Conservation (phyloP, 2,329 filamentous ascomycete genomes). For the Stachybotrys echinatus region DNA sequence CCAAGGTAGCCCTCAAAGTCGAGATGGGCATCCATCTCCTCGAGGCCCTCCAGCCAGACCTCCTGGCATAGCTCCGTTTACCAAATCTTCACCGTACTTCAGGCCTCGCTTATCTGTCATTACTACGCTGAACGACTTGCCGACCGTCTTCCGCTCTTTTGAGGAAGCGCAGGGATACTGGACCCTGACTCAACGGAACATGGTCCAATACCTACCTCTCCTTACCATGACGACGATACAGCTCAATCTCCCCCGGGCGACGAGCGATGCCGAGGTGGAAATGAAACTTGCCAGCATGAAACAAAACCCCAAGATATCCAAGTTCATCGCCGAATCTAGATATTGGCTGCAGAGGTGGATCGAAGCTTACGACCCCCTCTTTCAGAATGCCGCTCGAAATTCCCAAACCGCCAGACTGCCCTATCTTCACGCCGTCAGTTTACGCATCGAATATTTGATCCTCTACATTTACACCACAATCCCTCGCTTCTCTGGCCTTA, state of each 20-base stretch:
- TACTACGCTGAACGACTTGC: constrained; percentile 25
- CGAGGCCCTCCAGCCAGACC: constrained; percentile 14
- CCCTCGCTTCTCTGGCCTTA: constrained; percentile 29
- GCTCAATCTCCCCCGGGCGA: constrained; percentile 20
- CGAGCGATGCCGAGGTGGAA: constrained; percentile 19
- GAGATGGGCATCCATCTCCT: constrained; percentile 11
- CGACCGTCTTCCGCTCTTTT: constrained; percentile 21
- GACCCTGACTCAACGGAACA: constrained; percentile 28
- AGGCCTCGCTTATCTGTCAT: constrained; percentile 23
- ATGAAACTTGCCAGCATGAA: constrained; percentile 23
- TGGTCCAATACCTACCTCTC: constrained; percentile 30
- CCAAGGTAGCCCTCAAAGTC: constrained; percentile 20
- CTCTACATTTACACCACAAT: constrained; percentile 32
- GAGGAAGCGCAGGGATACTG: constrained; percentile 32
- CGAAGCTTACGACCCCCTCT: constrained; percentile 30
- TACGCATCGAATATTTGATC: constrained; percentile 38
- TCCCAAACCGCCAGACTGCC: constrained; percentile 12
- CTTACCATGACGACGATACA: constrained; percentile 23
- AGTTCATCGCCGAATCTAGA: constrained; percentile 29
- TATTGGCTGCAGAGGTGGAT: constrained; percentile 35
- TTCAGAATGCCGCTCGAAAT: constrained; percentile 17
- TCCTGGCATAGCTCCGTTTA: constrained; percentile 28
- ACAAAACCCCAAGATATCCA: constrained; percentile 19
- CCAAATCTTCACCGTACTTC: constrained; percentile 31
- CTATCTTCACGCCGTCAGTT: constrained; percentile 31